Base-by-base conservation (phyloP, 306 rosid genomes). In the Nissolia schottii region DNA sequence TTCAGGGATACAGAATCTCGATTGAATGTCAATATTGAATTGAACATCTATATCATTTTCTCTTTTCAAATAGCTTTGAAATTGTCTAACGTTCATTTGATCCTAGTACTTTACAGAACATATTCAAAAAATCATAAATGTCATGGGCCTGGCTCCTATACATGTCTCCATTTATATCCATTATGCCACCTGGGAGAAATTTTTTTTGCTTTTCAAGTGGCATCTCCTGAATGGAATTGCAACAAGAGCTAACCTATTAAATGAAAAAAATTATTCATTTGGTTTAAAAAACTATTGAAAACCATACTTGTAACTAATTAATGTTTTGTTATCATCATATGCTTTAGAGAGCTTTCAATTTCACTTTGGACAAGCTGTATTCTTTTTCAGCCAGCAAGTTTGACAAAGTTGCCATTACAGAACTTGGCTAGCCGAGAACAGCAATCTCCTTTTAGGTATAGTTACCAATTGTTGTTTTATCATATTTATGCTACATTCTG, bases 301-400 rank as follows among this genome's bases (percentile, higher is more conserved):
- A n/a, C 8, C 38, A 38, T 53, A 22, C 29, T 41, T 27, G 35
- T 14, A 6, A 23, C 54, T 37, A 22, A 38, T 11, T 15, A 48
- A 55, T 24, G 43, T 54, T n/a, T n/a, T 55, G 43, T 71, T 27
- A 18, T 71, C 67, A 57, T 27, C 16, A 15, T 41, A 31, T 61
- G 24, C 13, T 19, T 61, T 8, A 20, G 49, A 13, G 64, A 43
- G 10, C 40, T 38, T 18, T 25, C 8, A 2, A 35, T 55, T 37
- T 38, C 51, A 51, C 32, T 54, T 68, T 68, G 64, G 64, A n/a
- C 75, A 9, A 55, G 75, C 24, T 57, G 38, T 29, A 2, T 15
- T 49, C 34, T 29, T 27, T 71, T 12, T 57, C 67, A 71, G 46
- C 57, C 31, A 7, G 77, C 58, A 58, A 24, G 29, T 27, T n/a